These are phyloP conservation scores for Isabelozyma pseudorhagii DNA, from an alignment of 805 yeast species.

Conservation along the genomic window DNA sequence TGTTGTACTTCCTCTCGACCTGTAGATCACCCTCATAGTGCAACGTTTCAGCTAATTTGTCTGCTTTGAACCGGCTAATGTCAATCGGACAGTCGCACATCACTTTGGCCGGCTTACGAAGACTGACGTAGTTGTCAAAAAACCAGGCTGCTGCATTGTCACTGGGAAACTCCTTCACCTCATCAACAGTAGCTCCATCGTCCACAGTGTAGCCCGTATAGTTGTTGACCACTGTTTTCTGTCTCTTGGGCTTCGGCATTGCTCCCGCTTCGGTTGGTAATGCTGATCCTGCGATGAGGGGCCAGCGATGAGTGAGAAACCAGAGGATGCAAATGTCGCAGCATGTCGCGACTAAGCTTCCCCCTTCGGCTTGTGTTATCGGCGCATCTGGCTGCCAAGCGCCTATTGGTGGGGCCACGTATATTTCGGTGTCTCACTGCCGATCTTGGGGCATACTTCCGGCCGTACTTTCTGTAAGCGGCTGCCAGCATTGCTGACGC, in stretches of 20 bases:
- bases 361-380: too few species aligned
- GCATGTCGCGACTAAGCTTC: not conserved
- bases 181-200: not conserved
- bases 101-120: constrained; percentile 51
- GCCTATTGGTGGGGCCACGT: too few species aligned
- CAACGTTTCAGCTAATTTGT: constrained; percentile 34
- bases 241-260: not conserved
- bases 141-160: constrained; percentile 16
- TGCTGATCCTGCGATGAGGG: too few species aligned
- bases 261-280: not conserved
- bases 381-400: too few species aligned
- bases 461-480: too few species aligned
- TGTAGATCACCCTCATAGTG: constrained; percentile 38
- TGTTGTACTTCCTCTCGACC: constrained; percentile 54
- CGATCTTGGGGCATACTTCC: too few species aligned
- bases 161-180: not conserved
- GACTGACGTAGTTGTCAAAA: constrained; percentile 34
- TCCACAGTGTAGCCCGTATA: not conserved
- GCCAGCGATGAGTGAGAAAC: too few species aligned
- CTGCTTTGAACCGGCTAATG: constrained; percentile 27
- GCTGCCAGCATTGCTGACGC: too few species aligned
- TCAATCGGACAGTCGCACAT: constrained; percentile 13
- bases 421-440: too few species aligned
- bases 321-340: not conserved
- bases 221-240: not conserved